Percentiles rank a stretch among this genome's conserved stretches.
Conservation (phyloP, 2,329 filamentous ascomycete genomes). For the Ramularia collo-cygni region DNA sequence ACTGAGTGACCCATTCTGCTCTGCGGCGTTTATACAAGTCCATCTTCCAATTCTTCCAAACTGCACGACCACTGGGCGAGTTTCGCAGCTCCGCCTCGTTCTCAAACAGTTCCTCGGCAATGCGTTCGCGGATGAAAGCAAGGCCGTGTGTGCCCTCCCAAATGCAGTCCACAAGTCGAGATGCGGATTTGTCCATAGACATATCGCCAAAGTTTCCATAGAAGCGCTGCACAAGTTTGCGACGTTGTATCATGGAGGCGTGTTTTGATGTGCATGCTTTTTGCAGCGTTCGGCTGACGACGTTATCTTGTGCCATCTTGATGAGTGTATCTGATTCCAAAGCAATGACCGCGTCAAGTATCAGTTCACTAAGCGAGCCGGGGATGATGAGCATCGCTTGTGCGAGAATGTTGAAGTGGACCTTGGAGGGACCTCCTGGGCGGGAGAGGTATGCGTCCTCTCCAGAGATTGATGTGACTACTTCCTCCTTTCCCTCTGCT, state of each 20-base stretch:
- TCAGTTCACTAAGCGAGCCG: constrained; percentile 59
- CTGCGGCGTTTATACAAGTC: constrained; percentile 60
- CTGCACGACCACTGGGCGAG: constrained; percentile 57
- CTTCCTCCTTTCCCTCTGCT: constrained; percentile 8
- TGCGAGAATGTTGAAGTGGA: constrained; percentile 70
- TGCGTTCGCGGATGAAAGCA: constrained; percentile 60
- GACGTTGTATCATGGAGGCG: constrained; percentile 51
- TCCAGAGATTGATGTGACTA: constrained; percentile 3
- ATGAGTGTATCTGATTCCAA: constrained; percentile 47
- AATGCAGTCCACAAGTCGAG: constrained; percentile 61
- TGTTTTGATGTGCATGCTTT: constrained; percentile 51
- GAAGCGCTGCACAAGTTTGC: constrained; percentile 58
- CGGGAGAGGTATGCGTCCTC: constrained; percentile 15
- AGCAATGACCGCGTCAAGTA: constrained; percentile 55
- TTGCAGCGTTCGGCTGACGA: constrained; percentile 57
- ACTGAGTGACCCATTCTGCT: constrained; percentile 57
- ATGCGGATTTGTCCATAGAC: constrained; percentile 55
- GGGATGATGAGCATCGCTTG: constrained; percentile 71
- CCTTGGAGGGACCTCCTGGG: constrained; percentile 39
- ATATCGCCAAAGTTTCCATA: constrained; percentile 55
- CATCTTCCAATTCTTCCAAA: constrained; percentile 70
- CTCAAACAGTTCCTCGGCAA: constrained; percentile 56
- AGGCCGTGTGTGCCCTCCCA: constrained; percentile 58
- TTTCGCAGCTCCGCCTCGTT: constrained; percentile 58
- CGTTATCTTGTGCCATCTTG: constrained; percentile 57